Conservation (phyloP, 306 rosid species). For the Crotalaria pallida region DNA sequence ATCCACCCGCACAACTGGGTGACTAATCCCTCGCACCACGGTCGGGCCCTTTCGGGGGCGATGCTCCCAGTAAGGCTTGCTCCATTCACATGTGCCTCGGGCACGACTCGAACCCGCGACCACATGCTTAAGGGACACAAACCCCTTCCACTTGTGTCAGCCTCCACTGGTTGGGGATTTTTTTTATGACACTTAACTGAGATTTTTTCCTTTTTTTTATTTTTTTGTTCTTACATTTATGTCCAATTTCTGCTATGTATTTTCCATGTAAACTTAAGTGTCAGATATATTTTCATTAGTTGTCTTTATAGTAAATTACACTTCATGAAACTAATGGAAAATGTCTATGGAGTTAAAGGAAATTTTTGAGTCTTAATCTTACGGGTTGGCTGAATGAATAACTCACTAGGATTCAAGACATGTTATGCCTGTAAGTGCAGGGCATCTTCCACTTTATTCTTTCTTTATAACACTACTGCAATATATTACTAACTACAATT, state of each 20-base stretch:
- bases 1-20: too few species aligned
- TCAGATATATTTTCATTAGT: background rate
- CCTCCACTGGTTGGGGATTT: too few species aligned
- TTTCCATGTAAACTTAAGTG: slow-evolving; percentile 17
- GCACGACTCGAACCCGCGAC: too few species aligned
- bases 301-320: slow-evolving; percentile 22
- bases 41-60: too few species aligned
- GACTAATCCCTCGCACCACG: too few species aligned
- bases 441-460: slow-evolving; percentile 10
- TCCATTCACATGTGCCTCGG: too few species aligned
- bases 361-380: slow-evolving; percentile 19
- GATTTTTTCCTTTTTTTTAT: background rate
- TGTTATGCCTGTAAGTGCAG: slow-evolving; percentile 9
- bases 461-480: background rate
- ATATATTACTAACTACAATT: background rate
- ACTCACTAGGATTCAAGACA: slow-evolving; percentile 14
- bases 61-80: too few species aligned
- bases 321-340: slow-evolving; percentile 6
- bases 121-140: too few species aligned
- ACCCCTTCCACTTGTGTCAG: too few species aligned
- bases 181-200: background rate
- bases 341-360: background rate
- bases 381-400: slow-evolving; percentile 23
- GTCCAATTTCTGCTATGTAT: slow-evolving; percentile 19
- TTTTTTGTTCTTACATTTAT: slow-evolving; percentile 5